These are phyloP conservation scores for Paramecium caudatum DNA, from an alignment of 73 alveolate species.

Conservation along the genomic window DNA sequence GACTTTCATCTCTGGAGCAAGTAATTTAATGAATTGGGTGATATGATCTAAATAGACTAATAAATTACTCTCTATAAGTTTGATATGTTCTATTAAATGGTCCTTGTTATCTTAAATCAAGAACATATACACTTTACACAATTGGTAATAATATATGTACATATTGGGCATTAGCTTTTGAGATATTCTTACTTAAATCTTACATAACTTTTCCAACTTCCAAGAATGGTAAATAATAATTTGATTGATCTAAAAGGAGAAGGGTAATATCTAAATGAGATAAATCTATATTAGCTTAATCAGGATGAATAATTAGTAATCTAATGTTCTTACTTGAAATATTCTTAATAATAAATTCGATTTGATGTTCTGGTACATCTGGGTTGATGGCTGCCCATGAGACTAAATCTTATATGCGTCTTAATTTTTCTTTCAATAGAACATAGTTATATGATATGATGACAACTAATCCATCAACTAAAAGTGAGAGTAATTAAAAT, in stretches of 20 bases:
- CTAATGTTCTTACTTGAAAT: slow-evolving; percentile 10
- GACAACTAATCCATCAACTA: slow-evolving; percentile 51
- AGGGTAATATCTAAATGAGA: background rate
- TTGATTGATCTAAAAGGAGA: slow-evolving; percentile 13
- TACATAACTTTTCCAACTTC: background rate
- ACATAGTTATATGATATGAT: slow-evolving; percentile 41
- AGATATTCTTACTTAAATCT: background rate
- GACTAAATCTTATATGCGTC: slow-evolving; percentile 35
- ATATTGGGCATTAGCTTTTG: background rate
- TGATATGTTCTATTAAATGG: background rate
- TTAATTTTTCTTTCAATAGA: slow-evolving; percentile 26
- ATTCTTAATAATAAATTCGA: slow-evolving; percentile 34
- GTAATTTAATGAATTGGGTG: background rate
- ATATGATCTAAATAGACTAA: background rate
- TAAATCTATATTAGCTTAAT: background rate
- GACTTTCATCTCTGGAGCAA: slow-evolving; percentile 30
- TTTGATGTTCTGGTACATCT: slow-evolving; percentile 3
- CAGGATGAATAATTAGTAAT: slow-evolving; percentile 65
- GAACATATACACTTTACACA: background rate
- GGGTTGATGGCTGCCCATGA: slow-evolving; percentile 71
- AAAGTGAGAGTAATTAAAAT: slow-evolving; percentile 46
- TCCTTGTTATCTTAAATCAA: background rate
- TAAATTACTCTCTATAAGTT: slow-evolving; percentile 36
- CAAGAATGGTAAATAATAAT: slow-evolving; percentile 20
- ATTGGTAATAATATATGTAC: slow-evolving; percentile 33